Conservation (phyloP, 192 early-diverging fungal genomes). For the Entomortierella parvispora region DNA sequence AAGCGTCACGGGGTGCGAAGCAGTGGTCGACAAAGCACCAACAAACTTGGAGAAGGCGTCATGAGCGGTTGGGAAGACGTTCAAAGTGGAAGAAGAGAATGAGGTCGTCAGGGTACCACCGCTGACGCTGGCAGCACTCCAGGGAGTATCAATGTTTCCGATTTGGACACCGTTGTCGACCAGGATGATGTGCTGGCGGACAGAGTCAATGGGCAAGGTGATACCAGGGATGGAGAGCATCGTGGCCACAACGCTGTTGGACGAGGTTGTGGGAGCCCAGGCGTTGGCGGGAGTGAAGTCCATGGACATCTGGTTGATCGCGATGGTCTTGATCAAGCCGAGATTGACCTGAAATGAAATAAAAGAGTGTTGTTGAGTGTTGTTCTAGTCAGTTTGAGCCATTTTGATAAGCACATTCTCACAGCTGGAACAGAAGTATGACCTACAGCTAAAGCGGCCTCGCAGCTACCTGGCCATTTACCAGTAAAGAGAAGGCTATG, state of each 20-base stretch:
- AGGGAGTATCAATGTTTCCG: slow-evolving; percentile 30
- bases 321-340: slow-evolving; percentile 49
- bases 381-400: no score
- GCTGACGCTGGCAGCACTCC: slow-evolving; percentile 22
- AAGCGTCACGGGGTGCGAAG: slow-evolving; percentile 17
- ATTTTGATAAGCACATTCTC: no score
- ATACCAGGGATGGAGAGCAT: slow-evolving; percentile 49
- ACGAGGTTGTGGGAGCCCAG: slow-evolving; percentile 54
- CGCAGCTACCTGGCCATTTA: slow-evolving; percentile 32
- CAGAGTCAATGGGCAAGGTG: slow-evolving; percentile 26
- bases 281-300: slow-evolving; percentile 58
- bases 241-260: slow-evolving; percentile 53
- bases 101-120: slow-evolving; percentile 23
- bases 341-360: slow-evolving; percentile 21
- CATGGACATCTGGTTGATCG: slow-evolving; percentile 57
- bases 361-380: not conserved
- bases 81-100: slow-evolving; percentile 24
- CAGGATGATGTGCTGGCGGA: slow-evolving; percentile 36
- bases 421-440: not conserved
- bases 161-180: slow-evolving; percentile 30
- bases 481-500: slow-evolving; percentile 45
- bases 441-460: slow-evolving; percentile 41
- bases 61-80: slow-evolving; percentile 28
- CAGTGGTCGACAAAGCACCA: slow-evolving; percentile 11
- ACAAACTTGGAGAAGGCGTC: slow-evolving; percentile 30